These are phyloP conservation scores for Epichloe sylvatica DNA, from an alignment of 2,329 filamentous ascomycete species.

Conservation along the genomic window DNA sequence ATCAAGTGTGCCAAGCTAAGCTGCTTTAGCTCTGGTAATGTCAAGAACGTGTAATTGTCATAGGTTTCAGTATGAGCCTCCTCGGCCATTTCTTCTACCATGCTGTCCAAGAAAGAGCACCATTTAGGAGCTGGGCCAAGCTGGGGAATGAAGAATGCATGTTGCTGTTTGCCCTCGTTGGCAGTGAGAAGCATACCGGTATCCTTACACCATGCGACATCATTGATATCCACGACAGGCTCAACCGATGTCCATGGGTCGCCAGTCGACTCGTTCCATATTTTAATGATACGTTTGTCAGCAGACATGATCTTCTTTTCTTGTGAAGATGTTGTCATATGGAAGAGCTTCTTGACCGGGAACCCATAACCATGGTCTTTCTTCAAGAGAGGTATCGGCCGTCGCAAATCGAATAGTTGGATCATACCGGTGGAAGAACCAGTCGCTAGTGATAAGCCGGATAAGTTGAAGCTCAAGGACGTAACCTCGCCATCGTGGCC, in stretches of 20 bases:
- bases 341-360: slow-evolving; percentile 71
- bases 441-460: slow-evolving; percentile 71
- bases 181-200: slow-evolving; percentile 93
- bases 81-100: slow-evolving; percentile 98
- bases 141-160: slow-evolving; percentile 89
- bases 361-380: slow-evolving; percentile 96
- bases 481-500: slow-evolving; percentile 63
- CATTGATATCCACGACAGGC: slow-evolving; percentile 86
- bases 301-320: slow-evolving; percentile 82
- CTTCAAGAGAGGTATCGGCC: slow-evolving; percentile 68
- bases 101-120: slow-evolving; percentile 93
- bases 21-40: slow-evolving; percentile 67
- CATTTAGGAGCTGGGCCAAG: slow-evolving; percentile 86
- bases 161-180: slow-evolving; percentile 90
- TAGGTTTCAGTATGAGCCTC: slow-evolving; percentile 67
- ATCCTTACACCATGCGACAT: slow-evolving; percentile 82
- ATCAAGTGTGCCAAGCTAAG: slow-evolving; percentile 81
- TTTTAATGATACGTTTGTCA: slow-evolving; percentile 92
- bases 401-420: slow-evolving; percentile 82
- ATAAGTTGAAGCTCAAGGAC: slow-evolving; percentile 71
- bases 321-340: slow-evolving; percentile 56
- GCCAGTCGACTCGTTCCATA: slow-evolving; percentile 77
- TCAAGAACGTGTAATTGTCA: slow-evolving; percentile 99
- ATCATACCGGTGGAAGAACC: slow-evolving; percentile 82
- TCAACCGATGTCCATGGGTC: slow-evolving; percentile 92